phyloP scores from a whole-genome alignment of 2,329 filamentous ascomycete species.

The Ampelomyces quisqualis region DNA sequence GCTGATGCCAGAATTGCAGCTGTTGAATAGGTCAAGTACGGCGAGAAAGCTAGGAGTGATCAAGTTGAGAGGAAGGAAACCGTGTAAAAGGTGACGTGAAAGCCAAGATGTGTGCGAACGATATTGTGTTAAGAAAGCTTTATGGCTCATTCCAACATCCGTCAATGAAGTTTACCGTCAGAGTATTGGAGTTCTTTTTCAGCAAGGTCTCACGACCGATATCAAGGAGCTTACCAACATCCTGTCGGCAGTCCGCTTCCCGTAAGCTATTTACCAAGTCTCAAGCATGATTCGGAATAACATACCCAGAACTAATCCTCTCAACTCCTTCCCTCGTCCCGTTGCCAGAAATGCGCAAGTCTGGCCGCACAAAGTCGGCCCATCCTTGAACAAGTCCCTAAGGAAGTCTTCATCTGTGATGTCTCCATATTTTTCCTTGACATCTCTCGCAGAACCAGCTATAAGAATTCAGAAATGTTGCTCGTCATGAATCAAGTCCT shows the following conservation, averaged over 20 bases:
- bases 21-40: slow-evolving; percentile 10
- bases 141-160: slow-evolving; percentile 36
- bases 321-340: slow-evolving; percentile 30
- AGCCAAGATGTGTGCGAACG: not conserved
- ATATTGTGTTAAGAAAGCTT: not conserved
- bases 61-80: slow-evolving; percentile 29
- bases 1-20: slow-evolving; percentile 46
- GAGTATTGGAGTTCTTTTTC: slow-evolving; percentile 30
- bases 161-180: slow-evolving; percentile 36
- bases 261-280: no score
- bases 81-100: no score
- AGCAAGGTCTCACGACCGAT: slow-evolving; percentile 27
- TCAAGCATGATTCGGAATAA: no score
- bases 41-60: slow-evolving; percentile 13
- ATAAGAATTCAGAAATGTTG: no score
- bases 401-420: slow-evolving; percentile 28
- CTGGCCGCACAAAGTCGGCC: slow-evolving; percentile 31
- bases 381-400: slow-evolving; percentile 32
- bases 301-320: slow-evolving; percentile 31
- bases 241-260: slow-evolving; percentile 39
- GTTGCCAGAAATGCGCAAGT: slow-evolving; percentile 33
- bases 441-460: slow-evolving; percentile 25
- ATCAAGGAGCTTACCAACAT: slow-evolving; percentile 24
- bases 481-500: no score
- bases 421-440: slow-evolving; percentile 32